A percentile compares a stretch with the other conserved stretches of the same genome.
phyloP scores from a whole-genome alignment of 305 asterid genomes.

The Fraxinus ornus region DNA sequence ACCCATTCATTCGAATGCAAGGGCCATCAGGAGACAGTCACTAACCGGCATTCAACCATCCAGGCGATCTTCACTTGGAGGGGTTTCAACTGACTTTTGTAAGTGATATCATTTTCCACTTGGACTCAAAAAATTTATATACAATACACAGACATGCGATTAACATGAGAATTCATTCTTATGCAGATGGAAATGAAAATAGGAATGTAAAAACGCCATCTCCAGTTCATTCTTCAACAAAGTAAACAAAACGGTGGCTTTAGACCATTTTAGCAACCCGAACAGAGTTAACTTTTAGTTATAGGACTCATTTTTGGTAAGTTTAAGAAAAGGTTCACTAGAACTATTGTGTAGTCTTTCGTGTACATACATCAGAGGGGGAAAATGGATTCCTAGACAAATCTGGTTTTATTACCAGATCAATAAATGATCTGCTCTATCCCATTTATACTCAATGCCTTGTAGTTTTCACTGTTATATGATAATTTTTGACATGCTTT shows the following conservation, averaged over 20 bases:
- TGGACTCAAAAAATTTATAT: neutral
- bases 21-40: conserved; percentile 68
- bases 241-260: conserved; percentile 57
- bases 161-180: neutral
- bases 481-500: neutral
- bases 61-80: conserved; percentile 52
- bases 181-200: conserved; percentile 47
- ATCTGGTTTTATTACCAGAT: neutral
- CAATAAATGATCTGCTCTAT: neutral
- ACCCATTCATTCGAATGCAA: conserved; percentile 49
- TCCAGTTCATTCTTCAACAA: conserved; percentile 45
- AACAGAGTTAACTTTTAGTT: conserved; percentile 16
- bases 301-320: conserved; percentile 6
- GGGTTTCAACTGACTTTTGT: conserved; percentile 49
- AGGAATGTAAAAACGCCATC: conserved; percentile 55
- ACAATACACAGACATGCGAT: neutral
- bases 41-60: conserved; percentile 55
- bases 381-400: neutral
- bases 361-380: conserved; percentile 17
- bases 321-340: neutral
- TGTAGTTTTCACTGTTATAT: neutral
- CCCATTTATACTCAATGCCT: neutral
- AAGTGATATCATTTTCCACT: conserved; percentile 23
- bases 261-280: conserved; percentile 24
- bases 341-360: conserved; percentile 4